A percentile compares a stretch with the other conserved stretches of the same genome.
Evolutionary conservation across 83 land plant genomes (phyloP).

Genomic region (Larix sibirica): DNA sequence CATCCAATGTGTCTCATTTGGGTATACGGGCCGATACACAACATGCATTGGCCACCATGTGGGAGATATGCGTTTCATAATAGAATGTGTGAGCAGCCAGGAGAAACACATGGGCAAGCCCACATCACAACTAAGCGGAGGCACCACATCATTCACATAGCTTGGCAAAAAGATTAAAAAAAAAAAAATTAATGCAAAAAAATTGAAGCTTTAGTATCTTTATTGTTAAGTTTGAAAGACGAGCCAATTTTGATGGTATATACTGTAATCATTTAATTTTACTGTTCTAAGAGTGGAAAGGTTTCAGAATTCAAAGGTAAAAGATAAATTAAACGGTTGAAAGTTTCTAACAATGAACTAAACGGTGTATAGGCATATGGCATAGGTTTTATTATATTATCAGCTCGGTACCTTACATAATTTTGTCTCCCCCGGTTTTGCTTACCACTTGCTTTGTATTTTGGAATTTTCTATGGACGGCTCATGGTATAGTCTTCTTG

Average conservation of each 20-base stretch:
- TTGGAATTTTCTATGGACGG: background rate
- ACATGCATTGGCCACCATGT: too few relatives aligned
- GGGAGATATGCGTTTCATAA: too few relatives aligned
- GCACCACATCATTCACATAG: too few relatives aligned
- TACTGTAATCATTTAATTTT: background rate
- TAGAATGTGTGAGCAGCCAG: too few relatives aligned
- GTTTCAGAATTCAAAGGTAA: background rate
- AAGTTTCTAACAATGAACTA: background rate
- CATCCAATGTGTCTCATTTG: too few relatives aligned
- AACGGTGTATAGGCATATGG: background rate
- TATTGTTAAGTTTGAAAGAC: background rate
- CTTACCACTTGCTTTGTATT: background rate
- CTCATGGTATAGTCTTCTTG: background rate
- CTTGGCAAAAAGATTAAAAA: too few relatives aligned
- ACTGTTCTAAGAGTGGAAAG: background rate
- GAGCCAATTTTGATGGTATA: background rate
- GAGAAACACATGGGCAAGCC: too few relatives aligned
- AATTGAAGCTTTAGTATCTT: background rate
- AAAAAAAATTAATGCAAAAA: background rate
- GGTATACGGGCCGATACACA: too few relatives aligned
- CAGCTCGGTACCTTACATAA: too few relatives aligned
- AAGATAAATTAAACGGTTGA: background rate
- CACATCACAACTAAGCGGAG: too few relatives aligned
- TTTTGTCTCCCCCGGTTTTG: background rate
- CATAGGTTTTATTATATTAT: background rate